Conservation (phyloP, 208 protist genomes). For the Trypanosoma cruzi region DNA sequence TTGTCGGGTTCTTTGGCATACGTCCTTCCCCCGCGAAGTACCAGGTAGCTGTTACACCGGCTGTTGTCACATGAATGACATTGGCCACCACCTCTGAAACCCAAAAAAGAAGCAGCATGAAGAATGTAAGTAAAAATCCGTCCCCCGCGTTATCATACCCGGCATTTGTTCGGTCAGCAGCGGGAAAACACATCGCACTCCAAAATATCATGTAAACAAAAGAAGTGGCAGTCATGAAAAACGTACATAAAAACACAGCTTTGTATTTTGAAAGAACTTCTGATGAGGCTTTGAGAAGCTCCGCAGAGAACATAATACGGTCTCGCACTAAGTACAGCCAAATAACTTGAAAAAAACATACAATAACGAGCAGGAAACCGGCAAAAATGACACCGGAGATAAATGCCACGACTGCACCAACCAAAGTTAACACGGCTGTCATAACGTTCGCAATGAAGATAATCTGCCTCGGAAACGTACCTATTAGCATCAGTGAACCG, state of each 20-base stretch:
- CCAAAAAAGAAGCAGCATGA: conserved; percentile 58
- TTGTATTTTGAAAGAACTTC: conserved; percentile 58
- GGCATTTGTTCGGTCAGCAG: conserved; percentile 39
- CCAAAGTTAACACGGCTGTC: conserved; percentile 22
- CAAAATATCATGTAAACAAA: conserved; percentile 64
- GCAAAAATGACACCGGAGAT: conserved; percentile 5
- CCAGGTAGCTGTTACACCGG: conserved; percentile 84
- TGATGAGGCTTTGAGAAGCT: conserved; percentile 53
- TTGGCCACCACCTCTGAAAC: conserved; percentile 46
- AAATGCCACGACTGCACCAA: conserved; percentile 22
- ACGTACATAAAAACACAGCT: conserved; percentile 48
- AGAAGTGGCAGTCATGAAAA: conserved; percentile 30
- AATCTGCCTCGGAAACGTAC: conserved; percentile 22
- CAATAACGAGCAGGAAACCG: conserved; percentile 26
- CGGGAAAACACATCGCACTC: conserved; percentile 38
- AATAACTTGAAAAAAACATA: conserved; percentile 28
- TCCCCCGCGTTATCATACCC: conserved; percentile 35
- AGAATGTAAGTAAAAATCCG: conserved; percentile 39
- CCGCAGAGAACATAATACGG: conserved; percentile 81
- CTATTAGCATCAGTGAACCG: conserved; percentile 28
- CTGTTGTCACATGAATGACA: conserved; percentile 83
- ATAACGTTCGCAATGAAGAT: conserved; percentile 35
- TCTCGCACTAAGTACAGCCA: conserved; percentile 52
- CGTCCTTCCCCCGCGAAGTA: conserved; percentile 80
- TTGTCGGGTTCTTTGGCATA: conserved; percentile 74